Evolutionary conservation across 805 yeast genomes (phyloP).

Genomic region (Teunomyces tritomae): DNA sequence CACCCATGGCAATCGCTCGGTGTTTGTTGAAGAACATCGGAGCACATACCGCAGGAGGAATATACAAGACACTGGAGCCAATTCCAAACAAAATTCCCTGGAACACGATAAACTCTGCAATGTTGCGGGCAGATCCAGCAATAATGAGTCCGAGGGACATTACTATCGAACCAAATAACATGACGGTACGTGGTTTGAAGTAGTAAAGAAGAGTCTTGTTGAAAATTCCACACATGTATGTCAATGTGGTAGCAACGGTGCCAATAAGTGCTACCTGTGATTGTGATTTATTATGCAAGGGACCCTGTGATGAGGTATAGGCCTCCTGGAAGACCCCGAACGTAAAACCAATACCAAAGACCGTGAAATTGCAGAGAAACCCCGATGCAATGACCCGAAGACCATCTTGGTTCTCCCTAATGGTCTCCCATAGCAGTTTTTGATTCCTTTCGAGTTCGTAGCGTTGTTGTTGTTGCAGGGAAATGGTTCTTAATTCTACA

Average conservation of each 20-base stretch:
- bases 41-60: conserved; percentile 33
- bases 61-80: conserved; percentile 30
- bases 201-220: conserved; percentile 18
- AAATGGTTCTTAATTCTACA: not conserved
- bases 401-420: conserved; percentile 9
- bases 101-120: conserved; percentile 27
- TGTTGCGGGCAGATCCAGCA: conserved; percentile 19
- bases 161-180: conserved; percentile 24
- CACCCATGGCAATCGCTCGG: conserved; percentile 34
- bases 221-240: conserved; percentile 27
- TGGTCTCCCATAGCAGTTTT: not conserved
- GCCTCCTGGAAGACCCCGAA: conserved; percentile 39
- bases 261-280: conserved; percentile 34
- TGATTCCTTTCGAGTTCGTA: not conserved
- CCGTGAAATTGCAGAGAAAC: conserved; percentile 26
- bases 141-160: conserved; percentile 27
- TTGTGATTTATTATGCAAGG: conserved; percentile 18
- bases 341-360: conserved; percentile 35
- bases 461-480: not conserved
- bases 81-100: conserved; percentile 34
- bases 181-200: conserved; percentile 17
- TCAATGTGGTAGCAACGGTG: conserved; percentile 27
- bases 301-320: conserved; percentile 27
- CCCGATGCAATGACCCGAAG: conserved; percentile 15
- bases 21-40: conserved; percentile 28